Evolutionary conservation across 2,329 filamentous ascomycete species (phyloP).

Genomic region (Pseudocercospora cruenta): DNA sequence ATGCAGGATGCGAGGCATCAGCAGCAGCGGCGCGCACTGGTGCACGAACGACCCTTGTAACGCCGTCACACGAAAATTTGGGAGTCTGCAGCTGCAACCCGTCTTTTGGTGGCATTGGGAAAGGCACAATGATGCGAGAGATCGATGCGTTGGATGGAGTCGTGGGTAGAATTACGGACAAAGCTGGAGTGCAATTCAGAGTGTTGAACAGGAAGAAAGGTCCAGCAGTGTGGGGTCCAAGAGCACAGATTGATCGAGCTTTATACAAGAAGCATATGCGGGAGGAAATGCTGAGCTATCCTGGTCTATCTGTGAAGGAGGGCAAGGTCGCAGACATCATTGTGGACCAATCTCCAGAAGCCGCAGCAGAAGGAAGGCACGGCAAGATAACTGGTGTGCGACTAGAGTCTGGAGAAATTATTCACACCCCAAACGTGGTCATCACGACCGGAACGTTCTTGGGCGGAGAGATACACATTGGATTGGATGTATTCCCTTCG

Average conservation of each 20-base stretch:
- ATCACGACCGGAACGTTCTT: constrained; percentile 97
- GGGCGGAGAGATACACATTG: constrained; percentile 95
- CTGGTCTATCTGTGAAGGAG: constrained; percentile 77
- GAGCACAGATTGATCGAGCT: constrained; percentile 90
- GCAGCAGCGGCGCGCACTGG: constrained; percentile 87
- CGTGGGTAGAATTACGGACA: constrained; percentile 85
- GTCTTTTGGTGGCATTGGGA: constrained; percentile 97
- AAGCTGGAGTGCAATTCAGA: constrained; percentile 91
- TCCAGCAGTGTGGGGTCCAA: constrained; percentile 93
- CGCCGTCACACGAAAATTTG: constrained; percentile 83
- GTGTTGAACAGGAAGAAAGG: constrained; percentile 87
- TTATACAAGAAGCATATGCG: constrained; percentile 91
- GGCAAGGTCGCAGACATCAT: constrained; percentile 94
- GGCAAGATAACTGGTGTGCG: constrained; percentile 82
- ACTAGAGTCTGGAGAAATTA: constrained; percentile 82
- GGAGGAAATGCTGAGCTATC: constrained; percentile 77
- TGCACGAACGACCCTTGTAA: constrained; percentile 85
- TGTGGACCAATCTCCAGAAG: constrained; percentile 59
- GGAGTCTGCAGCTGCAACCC: constrained; percentile 97
- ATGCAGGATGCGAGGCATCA: constrained; percentile 92
- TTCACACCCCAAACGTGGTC: constrained; percentile 79
- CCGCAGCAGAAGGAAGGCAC: constrained; percentile 54
- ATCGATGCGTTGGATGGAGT: constrained; percentile 93
- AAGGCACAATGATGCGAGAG: constrained; percentile 93
- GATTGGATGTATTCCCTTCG: constrained; percentile 76